Percentiles rank a stretch among this genome's conserved stretches.
These are phyloP conservation scores for Camellia lanceoleosa DNA, from an alignment of 148 eudicot species.

Conservation along the genomic window DNA sequence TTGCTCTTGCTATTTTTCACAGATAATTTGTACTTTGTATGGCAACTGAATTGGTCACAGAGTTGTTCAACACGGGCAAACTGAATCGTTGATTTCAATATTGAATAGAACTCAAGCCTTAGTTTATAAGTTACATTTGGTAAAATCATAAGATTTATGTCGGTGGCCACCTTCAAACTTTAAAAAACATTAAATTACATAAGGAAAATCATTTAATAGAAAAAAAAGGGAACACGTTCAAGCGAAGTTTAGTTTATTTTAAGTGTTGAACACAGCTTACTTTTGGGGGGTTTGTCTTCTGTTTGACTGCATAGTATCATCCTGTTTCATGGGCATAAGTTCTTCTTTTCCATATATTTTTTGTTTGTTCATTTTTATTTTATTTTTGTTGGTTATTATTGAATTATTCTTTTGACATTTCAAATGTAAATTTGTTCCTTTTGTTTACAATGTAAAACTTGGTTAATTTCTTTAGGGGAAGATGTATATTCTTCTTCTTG, in stretches of 20 bases:
- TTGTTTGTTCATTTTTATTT: background rate
- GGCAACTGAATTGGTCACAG: background rate
- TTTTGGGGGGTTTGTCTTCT: background rate
- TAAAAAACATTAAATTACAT: no score
- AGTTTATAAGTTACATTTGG: background rate
- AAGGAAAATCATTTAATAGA: background rate
- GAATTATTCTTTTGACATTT: background rate
- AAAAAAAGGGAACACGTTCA: background rate
- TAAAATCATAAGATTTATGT: background rate
- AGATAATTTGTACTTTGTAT: background rate
- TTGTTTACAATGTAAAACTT: background rate
- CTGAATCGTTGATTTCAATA: background rate
- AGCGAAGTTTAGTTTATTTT: background rate
- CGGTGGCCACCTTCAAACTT: no score
- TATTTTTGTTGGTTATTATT: background rate
- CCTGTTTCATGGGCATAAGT: background rate
- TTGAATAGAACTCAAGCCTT: background rate
- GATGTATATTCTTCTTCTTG: slow-evolving; percentile 94
- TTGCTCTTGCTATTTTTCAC: slow-evolving; percentile 8
- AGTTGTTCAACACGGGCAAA: background rate
- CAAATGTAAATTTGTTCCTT: background rate
- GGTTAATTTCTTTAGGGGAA: slow-evolving; percentile 56
- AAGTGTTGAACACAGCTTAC: background rate
- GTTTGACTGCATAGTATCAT: background rate
- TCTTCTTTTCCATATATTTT: background rate